Conservation (phyloP, 768 basidiomycete species). For the Russula vinacea region DNA sequence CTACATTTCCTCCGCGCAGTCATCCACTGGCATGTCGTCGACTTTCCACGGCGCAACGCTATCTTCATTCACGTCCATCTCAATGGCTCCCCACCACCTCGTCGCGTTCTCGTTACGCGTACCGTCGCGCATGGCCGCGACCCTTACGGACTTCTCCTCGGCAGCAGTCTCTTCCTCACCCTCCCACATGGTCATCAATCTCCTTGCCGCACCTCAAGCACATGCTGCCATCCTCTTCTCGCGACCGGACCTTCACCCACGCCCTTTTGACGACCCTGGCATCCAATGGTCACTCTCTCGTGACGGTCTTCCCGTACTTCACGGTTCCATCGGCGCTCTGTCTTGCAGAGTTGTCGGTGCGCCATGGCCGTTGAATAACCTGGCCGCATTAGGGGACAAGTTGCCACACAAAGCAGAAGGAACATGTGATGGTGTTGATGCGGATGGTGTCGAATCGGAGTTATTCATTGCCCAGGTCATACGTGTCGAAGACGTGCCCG, state of each 20-base stretch:
- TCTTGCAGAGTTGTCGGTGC: conserved; percentile 63
- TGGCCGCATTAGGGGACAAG: conserved; percentile 40
- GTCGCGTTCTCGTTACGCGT: conserved; percentile 87
- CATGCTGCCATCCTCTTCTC: conserved; percentile 67
- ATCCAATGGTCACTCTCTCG: conserved; percentile 42
- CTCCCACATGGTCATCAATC: conserved; percentile 71
- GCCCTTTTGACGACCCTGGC: conserved; percentile 48
- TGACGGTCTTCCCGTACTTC: conserved; percentile 59
- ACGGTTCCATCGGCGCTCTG: conserved; percentile 63
- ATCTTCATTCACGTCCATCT: conserved; percentile 89
- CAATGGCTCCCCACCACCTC: conserved; percentile 84
- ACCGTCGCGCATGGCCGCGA: conserved; percentile 81
- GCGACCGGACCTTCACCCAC: conserved; percentile 61
- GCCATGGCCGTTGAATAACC: conserved; percentile 59
- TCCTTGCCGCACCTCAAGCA: conserved; percentile 69
- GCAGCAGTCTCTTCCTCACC: conserved; percentile 24
- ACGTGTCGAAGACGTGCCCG: conserved; percentile 49
- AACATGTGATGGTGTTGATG: conserved; percentile 29
- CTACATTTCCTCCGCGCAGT: background rate
- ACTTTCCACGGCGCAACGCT: conserved; percentile 86
- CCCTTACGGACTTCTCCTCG: conserved; percentile 41
- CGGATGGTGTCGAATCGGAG: conserved; percentile 51
- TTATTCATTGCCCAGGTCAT: conserved; percentile 80
- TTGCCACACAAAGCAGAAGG: conserved; percentile 25
- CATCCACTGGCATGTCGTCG: conserved; percentile 4